Evolutionary conservation across 192 early-diverging fungal species (phyloP), one percentile per base, ranked within the genome.

Genomic region (Geosiphon pyriformis): DNA sequence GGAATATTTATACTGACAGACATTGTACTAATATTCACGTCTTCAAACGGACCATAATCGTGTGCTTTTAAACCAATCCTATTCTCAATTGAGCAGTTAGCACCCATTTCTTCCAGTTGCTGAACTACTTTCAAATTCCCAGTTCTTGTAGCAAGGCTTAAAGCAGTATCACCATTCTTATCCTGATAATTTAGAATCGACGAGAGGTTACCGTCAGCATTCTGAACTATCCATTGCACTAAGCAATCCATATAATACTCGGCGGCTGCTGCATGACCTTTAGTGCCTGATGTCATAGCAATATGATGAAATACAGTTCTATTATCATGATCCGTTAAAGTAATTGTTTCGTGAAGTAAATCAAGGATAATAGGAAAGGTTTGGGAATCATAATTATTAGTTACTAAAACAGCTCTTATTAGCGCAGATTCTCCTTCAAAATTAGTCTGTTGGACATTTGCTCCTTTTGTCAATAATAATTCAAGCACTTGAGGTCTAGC

Each of bases 231-330:
- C 83, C 76, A 87, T 34, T 88, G 83, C 18, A 95, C 65, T 18
- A 94, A 50, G 67, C 90, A 85, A 62, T 96, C 90, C 72, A 94
- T 86, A 68, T 99, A 99, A 69, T 98, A 96, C n/a, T 83, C 68
- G 1, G 88, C 82, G 0, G 93, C 83, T 10, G 80, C 72, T 0
- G 78, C 73, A 30, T 91, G 82, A 3, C 87, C 88, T 27, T 88
- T 76, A 18, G 82, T 78, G 4, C 83, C 89, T 1, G 91, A 81
- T 22, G 87, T 85, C 1, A 88, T 60, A 0, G 89, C 84, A 30
- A 94, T 92, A 70, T 99, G 97, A 67, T 99, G 97, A 26, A 99
- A 74, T 2, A 98, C 81, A 0, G 90, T 93, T 70, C 93, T 79
- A 59, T 85, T 82, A 59, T 83, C 81, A 55, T 80, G 75, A 74